phyloP scores from a whole-genome alignment of 2,329 filamentous ascomycete genomes.

The Colletotrichum tabaci region DNA sequence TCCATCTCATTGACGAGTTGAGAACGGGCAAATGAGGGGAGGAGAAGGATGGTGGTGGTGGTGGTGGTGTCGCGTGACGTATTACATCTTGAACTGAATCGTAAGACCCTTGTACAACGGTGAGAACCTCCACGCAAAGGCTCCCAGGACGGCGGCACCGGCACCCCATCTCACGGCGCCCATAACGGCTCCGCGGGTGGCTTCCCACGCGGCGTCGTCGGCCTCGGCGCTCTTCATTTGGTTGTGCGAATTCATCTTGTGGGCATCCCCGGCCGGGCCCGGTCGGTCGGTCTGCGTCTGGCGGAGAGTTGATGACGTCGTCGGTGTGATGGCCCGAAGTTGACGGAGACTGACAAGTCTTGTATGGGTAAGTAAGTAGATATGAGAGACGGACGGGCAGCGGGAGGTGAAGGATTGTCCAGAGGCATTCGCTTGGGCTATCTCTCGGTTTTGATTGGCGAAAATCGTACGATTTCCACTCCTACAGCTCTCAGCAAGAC shows the following conservation, averaged over 20 bases:
- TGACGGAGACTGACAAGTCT: neutral
- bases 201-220: slow-evolving; percentile 79
- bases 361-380: neutral
- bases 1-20: neutral
- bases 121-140: slow-evolving; percentile 73
- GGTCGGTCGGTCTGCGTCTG: neutral
- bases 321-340: slow-evolving; percentile 8
- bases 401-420: neutral
- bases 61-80: slow-evolving; percentile 36
- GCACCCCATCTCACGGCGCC: slow-evolving; percentile 82
- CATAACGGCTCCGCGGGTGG: slow-evolving; percentile 74
- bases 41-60: no score
- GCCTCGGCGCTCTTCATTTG: slow-evolving; percentile 77
- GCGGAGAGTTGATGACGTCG: slow-evolving; percentile 36
- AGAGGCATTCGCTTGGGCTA: no score
- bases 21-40: neutral
- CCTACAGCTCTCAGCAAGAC: slow-evolving; percentile 8
- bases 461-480: slow-evolving; percentile 33
- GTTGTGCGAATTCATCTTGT: slow-evolving; percentile 66
- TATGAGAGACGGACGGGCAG: neutral
- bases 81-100: slow-evolving; percentile 84
- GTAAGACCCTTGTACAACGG: slow-evolving; percentile 82
- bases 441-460: slow-evolving; percentile 29
- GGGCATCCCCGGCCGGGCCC: slow-evolving; percentile 23
- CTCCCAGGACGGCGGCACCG: slow-evolving; percentile 74